Conservation (phyloP, 352 stramenopile genomes). For the Halophytophthora polymorphica region DNA sequence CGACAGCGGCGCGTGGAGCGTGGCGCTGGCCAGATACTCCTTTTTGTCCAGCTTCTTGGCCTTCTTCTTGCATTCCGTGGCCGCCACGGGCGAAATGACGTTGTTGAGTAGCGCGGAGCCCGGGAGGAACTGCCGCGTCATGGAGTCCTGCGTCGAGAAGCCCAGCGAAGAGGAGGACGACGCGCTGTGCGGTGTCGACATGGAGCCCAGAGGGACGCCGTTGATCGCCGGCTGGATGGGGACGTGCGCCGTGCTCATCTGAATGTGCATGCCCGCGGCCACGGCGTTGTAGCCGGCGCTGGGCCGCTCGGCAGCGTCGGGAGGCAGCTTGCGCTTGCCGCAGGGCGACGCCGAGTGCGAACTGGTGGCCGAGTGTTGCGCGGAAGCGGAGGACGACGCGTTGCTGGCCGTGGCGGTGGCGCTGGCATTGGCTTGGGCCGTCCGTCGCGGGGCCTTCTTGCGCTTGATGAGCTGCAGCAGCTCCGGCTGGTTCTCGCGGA, state of each 20-base stretch:
- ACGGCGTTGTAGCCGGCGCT: conserved; percentile 4
- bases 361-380: conserved; percentile 26
- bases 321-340: conserved; percentile 43
- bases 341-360: conserved; percentile 34
- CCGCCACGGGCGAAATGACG: conserved; percentile 66
- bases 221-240: conserved; percentile 37
- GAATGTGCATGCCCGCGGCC: conserved; percentile 23
- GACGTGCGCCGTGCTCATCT: conserved; percentile 25
- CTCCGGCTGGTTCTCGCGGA: conserved; percentile 68
- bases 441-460: conserved; percentile 68
- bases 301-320: conserved; percentile 16
- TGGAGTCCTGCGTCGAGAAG: conserved; percentile 26
- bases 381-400: conserved; percentile 2
- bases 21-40: conserved; percentile 25
- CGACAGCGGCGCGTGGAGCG: conserved; percentile 20
- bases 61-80: conserved; percentile 68
- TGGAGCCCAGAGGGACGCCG: conserved; percentile 25
- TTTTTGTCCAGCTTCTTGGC: conserved; percentile 65
- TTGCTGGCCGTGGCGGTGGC: conserved; percentile 8
- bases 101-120: conserved; percentile 50
- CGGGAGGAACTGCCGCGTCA: conserved; percentile 34
- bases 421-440: conserved; percentile 8
- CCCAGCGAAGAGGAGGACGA: conserved; percentile 17
- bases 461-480: conserved; percentile 76
- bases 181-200: conserved; percentile 31